Evolutionary conservation across 2,329 filamentous ascomycete genomes (phyloP).

Genomic region (Calonectria pseudoreteaudii): DNA sequence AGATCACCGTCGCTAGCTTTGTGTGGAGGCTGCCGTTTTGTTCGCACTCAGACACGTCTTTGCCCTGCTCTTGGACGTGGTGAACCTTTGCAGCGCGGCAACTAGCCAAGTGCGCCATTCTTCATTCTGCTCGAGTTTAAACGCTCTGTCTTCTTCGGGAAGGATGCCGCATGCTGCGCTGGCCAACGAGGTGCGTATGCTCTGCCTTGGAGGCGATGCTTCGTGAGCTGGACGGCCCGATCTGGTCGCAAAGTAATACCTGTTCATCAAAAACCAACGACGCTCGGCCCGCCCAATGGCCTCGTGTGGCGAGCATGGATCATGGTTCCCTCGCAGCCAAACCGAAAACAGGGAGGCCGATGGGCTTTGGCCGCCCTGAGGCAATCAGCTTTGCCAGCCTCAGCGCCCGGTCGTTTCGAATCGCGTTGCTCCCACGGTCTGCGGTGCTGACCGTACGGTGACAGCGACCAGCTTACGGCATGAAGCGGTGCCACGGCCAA

Average conservation of each 20-base stretch:
- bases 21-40: not conserved
- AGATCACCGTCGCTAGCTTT: not conserved
- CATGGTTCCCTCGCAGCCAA: constrained; percentile 3
- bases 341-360: not conserved
- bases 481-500: not conserved
- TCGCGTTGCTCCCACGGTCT: not conserved
- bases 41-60: not conserved
- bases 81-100: not conserved
- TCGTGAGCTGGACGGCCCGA: not conserved
- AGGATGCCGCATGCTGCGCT: not conserved
- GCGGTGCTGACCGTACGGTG: constrained; percentile 3
- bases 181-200: not conserved
- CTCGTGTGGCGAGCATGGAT: not conserved
- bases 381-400: constrained; percentile 8
- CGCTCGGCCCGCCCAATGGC: constrained; percentile 4
- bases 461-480: not conserved
- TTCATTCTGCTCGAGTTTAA: not conserved
- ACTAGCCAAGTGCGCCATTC: not conserved
- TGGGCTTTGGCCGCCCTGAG: constrained; percentile 10
- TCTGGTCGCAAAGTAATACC: constrained; percentile 4
- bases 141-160: not conserved
- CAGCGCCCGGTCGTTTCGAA: constrained; percentile 9
- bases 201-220: not conserved
- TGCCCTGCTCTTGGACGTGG: not conserved
- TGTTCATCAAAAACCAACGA: not conserved